A percentile compares a stretch with the other conserved stretches of the same genome.
Conservation (phyloP, 2,329 filamentous ascomycete genomes). For the Phaeophleospora eucalypticola region DNA sequence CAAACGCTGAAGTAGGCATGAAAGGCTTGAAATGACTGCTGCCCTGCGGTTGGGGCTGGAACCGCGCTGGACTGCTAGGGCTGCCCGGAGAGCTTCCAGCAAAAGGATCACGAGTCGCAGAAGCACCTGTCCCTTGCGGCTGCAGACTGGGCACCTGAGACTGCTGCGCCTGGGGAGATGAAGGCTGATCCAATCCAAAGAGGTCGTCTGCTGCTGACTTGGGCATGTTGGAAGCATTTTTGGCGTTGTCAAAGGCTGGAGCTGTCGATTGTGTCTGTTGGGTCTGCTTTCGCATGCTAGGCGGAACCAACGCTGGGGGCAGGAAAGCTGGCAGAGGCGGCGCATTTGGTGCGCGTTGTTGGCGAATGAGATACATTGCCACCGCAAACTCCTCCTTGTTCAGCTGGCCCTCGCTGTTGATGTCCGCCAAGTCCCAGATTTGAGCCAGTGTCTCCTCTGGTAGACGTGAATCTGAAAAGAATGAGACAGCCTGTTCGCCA, state of each 20-base stretch:
- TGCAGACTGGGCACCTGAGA: constrained; percentile 49
- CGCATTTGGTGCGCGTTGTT: constrained; percentile 72
- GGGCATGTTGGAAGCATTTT: constrained; percentile 46
- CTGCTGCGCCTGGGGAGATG: constrained; percentile 42
- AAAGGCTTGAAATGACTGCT: constrained; percentile 76
- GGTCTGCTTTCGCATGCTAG: constrained; percentile 68
- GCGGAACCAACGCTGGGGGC: constrained; percentile 77
- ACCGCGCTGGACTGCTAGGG: constrained; percentile 50
- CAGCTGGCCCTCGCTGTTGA: constrained; percentile 82
- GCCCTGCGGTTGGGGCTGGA: constrained; percentile 23
- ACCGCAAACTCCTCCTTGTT: constrained; percentile 91
- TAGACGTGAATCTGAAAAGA: constrained; percentile 88
- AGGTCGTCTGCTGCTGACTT: constrained; percentile 90
- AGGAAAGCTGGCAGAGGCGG: constrained; percentile 69
- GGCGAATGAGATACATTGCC: constrained; percentile 93
- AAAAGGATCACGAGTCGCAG: constrained; percentile 60
- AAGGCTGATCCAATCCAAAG: constrained; percentile 80
- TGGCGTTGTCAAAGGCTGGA: constrained; percentile 51
- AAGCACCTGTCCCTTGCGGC: constrained; percentile 72
- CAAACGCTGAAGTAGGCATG: constrained; percentile 86
- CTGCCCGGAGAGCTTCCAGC: constrained; percentile 47
- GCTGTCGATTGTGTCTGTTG: constrained; percentile 49
- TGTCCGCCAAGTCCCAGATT: constrained; percentile 96
- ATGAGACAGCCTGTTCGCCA: constrained; percentile 89
- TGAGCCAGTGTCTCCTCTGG: constrained; percentile 85